Evolutionary conservation across 768 basidiomycete genomes (phyloP), one percentile per base, ranked within the genome.

Genomic region (Tulasnella sp.): DNA sequence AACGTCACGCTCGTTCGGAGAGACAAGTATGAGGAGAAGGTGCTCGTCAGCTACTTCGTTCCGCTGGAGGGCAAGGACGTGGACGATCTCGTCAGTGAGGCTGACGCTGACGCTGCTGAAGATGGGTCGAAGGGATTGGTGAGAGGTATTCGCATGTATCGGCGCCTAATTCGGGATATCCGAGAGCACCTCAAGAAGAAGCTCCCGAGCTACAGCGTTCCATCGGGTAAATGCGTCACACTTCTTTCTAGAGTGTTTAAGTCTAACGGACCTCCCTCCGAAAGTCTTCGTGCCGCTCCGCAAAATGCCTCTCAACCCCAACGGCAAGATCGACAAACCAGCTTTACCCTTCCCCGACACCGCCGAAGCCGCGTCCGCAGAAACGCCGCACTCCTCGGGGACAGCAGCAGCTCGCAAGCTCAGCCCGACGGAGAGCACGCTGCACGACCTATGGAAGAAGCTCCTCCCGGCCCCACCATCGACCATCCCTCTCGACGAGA

Each of bases 11-110:
- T 98, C 42, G 95, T 99, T 59, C 83, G 96, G 76, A 84, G 96
- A 79, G 96, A 99, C 83, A 98, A 98, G 83, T 94, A 98, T 80
- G 97, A 98, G 81, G 97, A 99, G 82, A 98, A 99, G 83, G 95
- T 98, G 39, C 87, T 99, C 35, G 91, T 99, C 75, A 93, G 91
- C 80, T 99, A 99, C 80, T 93, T 99, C 76, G 97, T 99, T 17
- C 96, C 97, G 14, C 81, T 95, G 42, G 87, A 89, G 39, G 88
- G 88, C 0, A 82, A 86, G 1, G 83, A 81, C 36, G 81, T 96
- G 76, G 86, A 86, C 62, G 90, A 84, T 3, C 89, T 89, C 77
- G 89, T 83, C 62, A 79, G 77, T 84, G 75, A 81, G 34, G 79
- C 69, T 35, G 80, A 77, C 52, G 77, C 92, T 87, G 83, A 82